Conservation (phyloP, 176 grass and related monocot genomes). For the Oryza punctata region DNA sequence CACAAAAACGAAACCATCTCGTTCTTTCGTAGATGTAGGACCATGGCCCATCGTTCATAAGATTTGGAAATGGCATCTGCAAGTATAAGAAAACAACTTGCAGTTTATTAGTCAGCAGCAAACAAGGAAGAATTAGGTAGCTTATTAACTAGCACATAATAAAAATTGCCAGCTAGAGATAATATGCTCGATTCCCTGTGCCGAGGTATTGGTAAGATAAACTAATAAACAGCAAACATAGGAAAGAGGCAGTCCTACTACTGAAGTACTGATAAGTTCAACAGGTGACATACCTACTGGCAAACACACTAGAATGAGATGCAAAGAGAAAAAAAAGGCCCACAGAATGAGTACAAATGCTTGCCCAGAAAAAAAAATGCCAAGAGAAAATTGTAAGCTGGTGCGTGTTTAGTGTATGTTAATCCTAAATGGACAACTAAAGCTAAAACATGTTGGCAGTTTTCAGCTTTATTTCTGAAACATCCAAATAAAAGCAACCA, state of each 20-base stretch:
- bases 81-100: slow-evolving; percentile 17
- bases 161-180: slow-evolving; percentile 1
- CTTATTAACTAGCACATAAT: background rate
- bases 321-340: background rate
- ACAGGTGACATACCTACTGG: background rate
- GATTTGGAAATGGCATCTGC: slow-evolving; percentile 58
- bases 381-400: background rate
- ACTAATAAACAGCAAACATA: slow-evolving; percentile 20
- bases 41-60: slow-evolving; percentile 28
- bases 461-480: slow-evolving; percentile 19
- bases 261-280: background rate
- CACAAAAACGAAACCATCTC: background rate
- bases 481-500: background rate
- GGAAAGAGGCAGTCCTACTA: background rate
- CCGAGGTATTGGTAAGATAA: slow-evolving; percentile 12
- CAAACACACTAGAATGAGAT: background rate
- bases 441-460: background rate
- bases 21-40: slow-evolving; percentile 2
- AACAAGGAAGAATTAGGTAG: background rate
- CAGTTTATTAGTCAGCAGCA: background rate
- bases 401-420: background rate
- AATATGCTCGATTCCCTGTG: slow-evolving; percentile 1
- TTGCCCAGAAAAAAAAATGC: background rate
- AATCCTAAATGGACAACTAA: background rate
- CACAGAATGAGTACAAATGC: background rate